Percentiles rank a stretch among this genome's conserved stretches.
Conservation (phyloP, 257 asterid genomes). For the Nicotiana tomentosiformis region DNA sequence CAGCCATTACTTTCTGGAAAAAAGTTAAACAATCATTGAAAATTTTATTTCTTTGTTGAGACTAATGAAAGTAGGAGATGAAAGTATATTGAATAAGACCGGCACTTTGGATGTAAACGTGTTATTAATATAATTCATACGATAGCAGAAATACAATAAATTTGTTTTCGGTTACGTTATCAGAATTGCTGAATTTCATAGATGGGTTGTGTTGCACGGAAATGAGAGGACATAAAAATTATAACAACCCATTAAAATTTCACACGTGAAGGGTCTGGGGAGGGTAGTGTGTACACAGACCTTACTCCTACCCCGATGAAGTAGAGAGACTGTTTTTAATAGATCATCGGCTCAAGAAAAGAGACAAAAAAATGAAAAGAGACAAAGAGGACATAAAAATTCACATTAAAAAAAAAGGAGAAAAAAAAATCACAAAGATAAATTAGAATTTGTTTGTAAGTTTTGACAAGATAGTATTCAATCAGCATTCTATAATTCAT, state of each 20-base stretch:
- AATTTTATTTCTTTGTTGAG: not conserved
- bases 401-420: not conserved
- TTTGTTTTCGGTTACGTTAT: not conserved
- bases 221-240: constrained; percentile 24
- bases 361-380: too few relatives aligned
- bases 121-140: too few relatives aligned
- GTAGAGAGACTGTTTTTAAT: too few relatives aligned
- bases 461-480: not conserved
- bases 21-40: not conserved
- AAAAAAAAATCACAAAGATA: constrained; percentile 26
- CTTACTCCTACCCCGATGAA: too few relatives aligned
- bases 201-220: constrained; percentile 46
- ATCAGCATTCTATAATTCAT: not conserved
- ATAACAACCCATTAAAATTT: too few relatives aligned
- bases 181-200: constrained; percentile 38
- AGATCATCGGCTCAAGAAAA: too few relatives aligned
- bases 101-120: not conserved
- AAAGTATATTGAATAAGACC: not conserved
- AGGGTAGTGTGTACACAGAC: too few relatives aligned
- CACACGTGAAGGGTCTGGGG: too few relatives aligned
- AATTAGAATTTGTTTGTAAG: constrained; percentile 16
- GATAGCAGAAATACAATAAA: too few relatives aligned
- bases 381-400: too few relatives aligned
- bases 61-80: not conserved
- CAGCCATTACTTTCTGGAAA: not conserved